Percentiles rank a stretch among this genome's conserved stretches.
Conservation (phyloP, 805 yeast species). For the Kluyveromyces siamensis region DNA sequence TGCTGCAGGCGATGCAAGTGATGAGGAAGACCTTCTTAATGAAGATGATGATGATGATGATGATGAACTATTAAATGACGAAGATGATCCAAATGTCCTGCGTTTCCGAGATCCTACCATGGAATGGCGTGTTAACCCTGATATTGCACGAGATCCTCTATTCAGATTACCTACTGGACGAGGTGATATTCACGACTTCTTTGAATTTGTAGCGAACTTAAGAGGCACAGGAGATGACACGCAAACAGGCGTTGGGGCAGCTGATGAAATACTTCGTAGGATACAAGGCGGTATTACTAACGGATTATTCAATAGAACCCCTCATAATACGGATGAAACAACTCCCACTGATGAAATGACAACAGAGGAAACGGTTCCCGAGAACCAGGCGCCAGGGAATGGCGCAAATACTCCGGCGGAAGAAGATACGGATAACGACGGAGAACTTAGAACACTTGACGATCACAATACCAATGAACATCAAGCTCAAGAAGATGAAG, state of each 20-base stretch:
- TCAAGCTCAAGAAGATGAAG: not conserved
- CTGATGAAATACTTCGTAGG: conserved; percentile 17
- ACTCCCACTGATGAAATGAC: not conserved
- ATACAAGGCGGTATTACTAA: conserved; percentile 11
- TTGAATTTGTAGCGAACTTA: conserved; percentile 20
- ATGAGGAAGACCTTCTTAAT: conserved; percentile 4
- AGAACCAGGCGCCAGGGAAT: not conserved
- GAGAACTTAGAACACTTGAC: not conserved
- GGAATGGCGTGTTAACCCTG: conserved; percentile 4
- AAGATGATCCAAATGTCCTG: conserved; percentile 9
- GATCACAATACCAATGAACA: not conserved
- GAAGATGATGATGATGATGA: conserved; percentile 18
- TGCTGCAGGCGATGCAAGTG: conserved; percentile 13
- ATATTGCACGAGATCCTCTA: conserved; percentile 9
- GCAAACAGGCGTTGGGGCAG: conserved; percentile 10
- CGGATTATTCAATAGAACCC: conserved; percentile 4
- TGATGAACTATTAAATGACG: conserved; percentile 10
- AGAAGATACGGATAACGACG: conserved; percentile 1
- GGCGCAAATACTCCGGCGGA: not conserved
- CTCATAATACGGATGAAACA: not conserved
- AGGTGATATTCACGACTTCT: conserved; percentile 18
- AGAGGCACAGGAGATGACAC: conserved; percentile 17
- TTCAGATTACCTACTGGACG: conserved; percentile 7
- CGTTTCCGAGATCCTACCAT: not conserved
- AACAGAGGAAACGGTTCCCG: not conserved